Evolutionary conservation across 164 flowering plant genomes (phyloP).

Genomic region (Saururus chinensis): DNA sequence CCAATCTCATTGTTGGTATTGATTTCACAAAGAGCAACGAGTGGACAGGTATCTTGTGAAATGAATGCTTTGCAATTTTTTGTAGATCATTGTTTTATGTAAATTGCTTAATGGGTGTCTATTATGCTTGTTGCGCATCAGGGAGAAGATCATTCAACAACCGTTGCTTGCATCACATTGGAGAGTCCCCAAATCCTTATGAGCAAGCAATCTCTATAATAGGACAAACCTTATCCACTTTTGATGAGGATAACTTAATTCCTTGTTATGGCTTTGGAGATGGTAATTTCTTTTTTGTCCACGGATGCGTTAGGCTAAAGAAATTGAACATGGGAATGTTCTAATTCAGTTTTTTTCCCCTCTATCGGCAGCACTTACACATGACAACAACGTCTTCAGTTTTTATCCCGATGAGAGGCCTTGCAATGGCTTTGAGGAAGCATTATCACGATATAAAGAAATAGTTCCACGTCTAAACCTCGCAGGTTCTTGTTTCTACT

Average conservation of each 20-base stretch:
- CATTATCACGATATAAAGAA: constrained; percentile 59
- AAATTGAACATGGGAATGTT: background rate
- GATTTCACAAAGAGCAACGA: constrained; percentile 97
- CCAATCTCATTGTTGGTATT: constrained; percentile 91
- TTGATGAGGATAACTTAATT: constrained; percentile 48
- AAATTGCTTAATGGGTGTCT: background rate
- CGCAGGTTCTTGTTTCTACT: constrained; percentile 41
- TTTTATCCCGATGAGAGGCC: constrained; percentile 66
- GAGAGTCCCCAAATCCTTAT: constrained; percentile 38
- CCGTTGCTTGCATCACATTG: constrained; percentile 54
- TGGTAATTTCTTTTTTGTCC: constrained; percentile 24
- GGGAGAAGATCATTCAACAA: constrained; percentile 59
- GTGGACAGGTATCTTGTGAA: constrained; percentile 64
- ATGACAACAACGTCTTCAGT: constrained; percentile 91
- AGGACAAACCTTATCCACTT: constrained; percentile 38
- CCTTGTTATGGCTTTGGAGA: constrained; percentile 66
- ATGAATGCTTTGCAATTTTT: background rate
- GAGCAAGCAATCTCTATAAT: constrained; percentile 46
- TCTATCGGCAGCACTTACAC: constrained; percentile 60
- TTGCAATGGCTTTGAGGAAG: constrained; percentile 92
- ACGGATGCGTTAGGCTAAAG: no score
- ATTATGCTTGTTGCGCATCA: background rate
- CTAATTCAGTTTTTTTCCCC: background rate
- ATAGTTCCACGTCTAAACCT: constrained; percentile 67
- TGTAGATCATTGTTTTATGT: background rate